These are phyloP conservation scores for Pestalotiopsis sp. DNA, from an alignment of 2,329 filamentous ascomycete genomes.

Conservation along the genomic window DNA sequence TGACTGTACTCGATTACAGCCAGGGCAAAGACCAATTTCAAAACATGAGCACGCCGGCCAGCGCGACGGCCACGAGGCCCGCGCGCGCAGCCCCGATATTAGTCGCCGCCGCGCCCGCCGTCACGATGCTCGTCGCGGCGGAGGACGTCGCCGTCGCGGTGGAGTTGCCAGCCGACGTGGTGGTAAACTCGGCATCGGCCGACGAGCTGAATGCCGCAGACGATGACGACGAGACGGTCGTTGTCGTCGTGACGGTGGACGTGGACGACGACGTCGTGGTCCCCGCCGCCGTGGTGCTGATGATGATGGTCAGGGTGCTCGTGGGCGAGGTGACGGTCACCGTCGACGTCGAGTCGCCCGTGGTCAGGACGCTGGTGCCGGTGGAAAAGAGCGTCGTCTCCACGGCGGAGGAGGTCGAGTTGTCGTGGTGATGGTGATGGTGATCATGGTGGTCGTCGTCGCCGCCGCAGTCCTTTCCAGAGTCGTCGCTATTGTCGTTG, in stretches of 20 bases:
- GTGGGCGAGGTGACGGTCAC: not conserved
- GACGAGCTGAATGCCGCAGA: not conserved
- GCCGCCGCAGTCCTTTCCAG: not conserved
- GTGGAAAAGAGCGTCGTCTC: not conserved
- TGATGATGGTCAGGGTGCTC: not conserved
- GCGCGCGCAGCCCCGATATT: not conserved
- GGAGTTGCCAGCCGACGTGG: not conserved
- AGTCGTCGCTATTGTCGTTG: not conserved
- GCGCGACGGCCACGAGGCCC: not conserved
- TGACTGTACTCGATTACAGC: not conserved
- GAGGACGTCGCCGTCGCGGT: not conserved
- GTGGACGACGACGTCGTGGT: not conserved
- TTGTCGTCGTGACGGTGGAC: not conserved
- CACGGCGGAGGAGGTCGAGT: not conserved
- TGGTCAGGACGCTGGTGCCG: not conserved
- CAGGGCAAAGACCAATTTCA: not conserved
- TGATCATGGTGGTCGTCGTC: not conserved
- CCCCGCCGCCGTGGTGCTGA: not conserved
- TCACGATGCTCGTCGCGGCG: not conserved
- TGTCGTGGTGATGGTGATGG: not conserved
- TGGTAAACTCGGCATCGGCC: not conserved
- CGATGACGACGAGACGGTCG: not conserved
- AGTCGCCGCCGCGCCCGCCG: not conserved
- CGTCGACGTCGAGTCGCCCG: not conserved
- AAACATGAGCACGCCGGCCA: not conserved